Percentiles rank a stretch among this genome's conserved stretches.
Evolutionary conservation across 2,329 filamentous ascomycete genomes (phyloP).

Genomic region (Alternaria conjuncta): DNA sequence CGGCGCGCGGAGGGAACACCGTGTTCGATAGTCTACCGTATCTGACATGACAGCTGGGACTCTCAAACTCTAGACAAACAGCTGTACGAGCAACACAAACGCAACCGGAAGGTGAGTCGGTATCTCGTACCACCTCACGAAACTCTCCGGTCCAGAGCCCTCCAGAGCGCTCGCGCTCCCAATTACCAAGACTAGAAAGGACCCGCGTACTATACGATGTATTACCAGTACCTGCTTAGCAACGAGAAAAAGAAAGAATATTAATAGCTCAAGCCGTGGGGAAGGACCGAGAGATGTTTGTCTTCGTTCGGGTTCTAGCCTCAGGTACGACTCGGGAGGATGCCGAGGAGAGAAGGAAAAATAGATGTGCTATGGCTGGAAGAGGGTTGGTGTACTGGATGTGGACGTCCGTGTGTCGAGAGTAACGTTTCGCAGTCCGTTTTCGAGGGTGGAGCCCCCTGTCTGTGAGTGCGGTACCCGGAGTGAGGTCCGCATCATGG

Average conservation of each 20-base stretch:
- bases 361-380: slow-evolving; percentile 7
- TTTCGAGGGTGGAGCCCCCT: slow-evolving; percentile 4
- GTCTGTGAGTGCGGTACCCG: neutral
- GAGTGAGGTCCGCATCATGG: neutral
- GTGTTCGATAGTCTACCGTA: neutral
- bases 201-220: neutral
- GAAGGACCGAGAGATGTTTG: neutral
- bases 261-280: neutral
- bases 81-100: neutral
- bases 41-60: neutral
- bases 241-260: neutral
- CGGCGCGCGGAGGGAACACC: neutral
- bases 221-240: neutral
- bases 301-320: slow-evolving; percentile 1
- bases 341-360: neutral
- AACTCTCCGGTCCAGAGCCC: neutral
- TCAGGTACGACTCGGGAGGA: neutral
- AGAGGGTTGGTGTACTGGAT: neutral
- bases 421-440: slow-evolving; percentile 16
- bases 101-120: neutral
- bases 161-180: neutral
- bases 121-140: neutral
- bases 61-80: neutral
- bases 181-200: neutral
- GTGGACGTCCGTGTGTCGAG: slow-evolving; percentile 7